phyloP scores from a whole-genome alignment of 805 yeast genomes.

The Metschnikowia borealis region DNA sequence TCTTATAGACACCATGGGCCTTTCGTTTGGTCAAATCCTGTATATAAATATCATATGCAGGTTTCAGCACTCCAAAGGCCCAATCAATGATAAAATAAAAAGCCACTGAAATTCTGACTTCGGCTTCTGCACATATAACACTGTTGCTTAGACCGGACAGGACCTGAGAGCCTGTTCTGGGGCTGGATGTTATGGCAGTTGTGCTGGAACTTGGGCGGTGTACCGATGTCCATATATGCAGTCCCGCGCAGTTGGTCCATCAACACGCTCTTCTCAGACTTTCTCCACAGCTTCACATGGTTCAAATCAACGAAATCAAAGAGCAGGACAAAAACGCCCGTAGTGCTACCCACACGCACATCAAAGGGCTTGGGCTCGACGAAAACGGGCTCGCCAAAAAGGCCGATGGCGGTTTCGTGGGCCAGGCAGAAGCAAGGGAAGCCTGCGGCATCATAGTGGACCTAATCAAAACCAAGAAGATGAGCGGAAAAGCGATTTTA shows the following conservation, averaged over 20 bases:
- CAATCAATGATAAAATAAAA: no score
- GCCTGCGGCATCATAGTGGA: conserved; percentile 96
- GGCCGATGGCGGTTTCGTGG: conserved; percentile 86
- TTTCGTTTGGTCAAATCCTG: no score
- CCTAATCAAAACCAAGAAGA: conserved; percentile 82
- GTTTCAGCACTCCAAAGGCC: no score
- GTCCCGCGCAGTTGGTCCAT: not conserved
- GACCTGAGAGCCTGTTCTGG: no score
- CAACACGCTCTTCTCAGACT: not conserved
- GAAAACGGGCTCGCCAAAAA: conserved; percentile 82
- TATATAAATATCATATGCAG: no score
- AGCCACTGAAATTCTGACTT: no score
- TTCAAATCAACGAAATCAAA: conserved; percentile 72
- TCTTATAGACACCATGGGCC: no score
- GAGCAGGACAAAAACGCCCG: conserved; percentile 56
- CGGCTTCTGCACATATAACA: no score
- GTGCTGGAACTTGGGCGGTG: not conserved
- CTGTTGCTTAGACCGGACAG: no score
- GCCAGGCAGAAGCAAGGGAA: conserved; percentile 72
- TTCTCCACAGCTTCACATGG: conserved; percentile 38
- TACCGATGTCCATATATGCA: not conserved
- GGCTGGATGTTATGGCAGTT: no score
- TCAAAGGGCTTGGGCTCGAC: conserved; percentile 90
- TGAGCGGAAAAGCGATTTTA: conserved; percentile 93
- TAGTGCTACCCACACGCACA: conserved; percentile 96